A percentile compares a stretch with the other conserved stretches of the same genome.
Evolutionary conservation across 192 early-diverging fungal genomes (phyloP).

Genomic region (Entrophospora sp.): DNA sequence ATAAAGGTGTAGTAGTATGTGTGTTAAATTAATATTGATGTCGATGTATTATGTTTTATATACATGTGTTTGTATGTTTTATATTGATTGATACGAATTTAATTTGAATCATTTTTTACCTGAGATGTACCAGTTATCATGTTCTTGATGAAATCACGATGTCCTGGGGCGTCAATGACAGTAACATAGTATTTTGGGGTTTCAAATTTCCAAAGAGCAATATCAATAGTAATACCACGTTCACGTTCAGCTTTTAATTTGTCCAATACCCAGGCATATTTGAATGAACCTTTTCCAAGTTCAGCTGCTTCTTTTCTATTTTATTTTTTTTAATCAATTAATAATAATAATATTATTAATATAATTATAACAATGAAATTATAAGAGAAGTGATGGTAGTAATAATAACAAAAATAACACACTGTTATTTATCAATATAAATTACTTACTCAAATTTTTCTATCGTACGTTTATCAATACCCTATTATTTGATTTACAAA

Average conservation of each 20-base stretch:
- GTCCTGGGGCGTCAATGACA: slow-evolving; percentile 98
- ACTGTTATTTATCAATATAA: neutral
- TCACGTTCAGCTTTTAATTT: slow-evolving; percentile 99
- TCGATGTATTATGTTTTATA: too few relatives aligned
- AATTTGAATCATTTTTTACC: slow-evolving; percentile 32
- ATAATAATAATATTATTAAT: neutral
- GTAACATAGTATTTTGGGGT: slow-evolving; percentile 95
- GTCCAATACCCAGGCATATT: slow-evolving; percentile 99
- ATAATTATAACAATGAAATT: too few relatives aligned
- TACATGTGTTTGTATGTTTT: too few relatives aligned
- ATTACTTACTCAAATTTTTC: slow-evolving; percentile 68
- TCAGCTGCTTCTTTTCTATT: slow-evolving; percentile 88
- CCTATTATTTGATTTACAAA: slow-evolving; percentile 23
- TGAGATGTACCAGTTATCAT: slow-evolving; percentile 99
- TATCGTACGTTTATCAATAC: slow-evolving; percentile 92
- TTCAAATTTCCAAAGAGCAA: slow-evolving; percentile 95
- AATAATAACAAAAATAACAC: neutral
- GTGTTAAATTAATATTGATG: too few relatives aligned
- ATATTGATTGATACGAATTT: too few relatives aligned
- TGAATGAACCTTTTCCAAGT: slow-evolving; percentile 99
- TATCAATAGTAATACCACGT: slow-evolving; percentile 99
- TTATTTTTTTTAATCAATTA: neutral
- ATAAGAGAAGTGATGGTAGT: too few relatives aligned
- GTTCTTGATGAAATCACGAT: slow-evolving; percentile 99
- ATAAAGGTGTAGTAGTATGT: neutral